Base-by-base conservation (phyloP, 225 moss, liverwort and hornwort species). In the Neckera pumila region DNA sequence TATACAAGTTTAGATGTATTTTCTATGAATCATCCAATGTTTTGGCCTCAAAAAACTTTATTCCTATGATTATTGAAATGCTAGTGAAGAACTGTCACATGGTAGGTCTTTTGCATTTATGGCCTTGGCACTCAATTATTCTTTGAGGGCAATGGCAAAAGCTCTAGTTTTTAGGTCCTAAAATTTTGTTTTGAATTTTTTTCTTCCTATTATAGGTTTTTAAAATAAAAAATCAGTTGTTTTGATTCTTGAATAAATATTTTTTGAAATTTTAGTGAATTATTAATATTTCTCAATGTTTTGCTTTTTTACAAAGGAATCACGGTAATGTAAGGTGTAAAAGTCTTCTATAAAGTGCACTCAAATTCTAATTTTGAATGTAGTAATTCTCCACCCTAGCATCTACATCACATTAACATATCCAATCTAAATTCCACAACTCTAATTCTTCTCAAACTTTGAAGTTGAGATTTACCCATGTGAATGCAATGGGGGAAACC, bases 191-290 rank as follows among this genome's bases (percentile, higher is more conserved):
- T 67, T n/a, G 4, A 20, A 66, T 20, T 3, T 11, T 3, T 66
- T 9, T 36, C 22, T 38, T 67, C 22, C 5, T 22, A 7, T 7
- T 22, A 12, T 67, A 38, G 7, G 12, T 22, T 3, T 67, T 67
- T 2, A 34, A 65, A 65, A 15, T 36, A 10, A 19, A 22, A 5
- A 38, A 38, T 67, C 0, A 11, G 1, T 11, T 0, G 0, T 21
- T 67, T n/a, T 2, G 6, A 67, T n/a, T 67, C 21, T 21, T 11
- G 2, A 67, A 12, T 66, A 5, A 65, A 3, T n/a, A 0, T 67
- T n/a, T 34, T n/a, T 21, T n/a, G 12, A 67, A 49, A 49, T 49
- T 49, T 49, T 49, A 49, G 49, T 49, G 13, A 49, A 67, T 67
- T n/a, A 10, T n/a, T 36, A 67, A n/a, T n/a, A 67, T 20, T 34